These are phyloP conservation scores for Pholiota conissans DNA, from an alignment of 768 basidiomycete species.

Conservation along the genomic window DNA sequence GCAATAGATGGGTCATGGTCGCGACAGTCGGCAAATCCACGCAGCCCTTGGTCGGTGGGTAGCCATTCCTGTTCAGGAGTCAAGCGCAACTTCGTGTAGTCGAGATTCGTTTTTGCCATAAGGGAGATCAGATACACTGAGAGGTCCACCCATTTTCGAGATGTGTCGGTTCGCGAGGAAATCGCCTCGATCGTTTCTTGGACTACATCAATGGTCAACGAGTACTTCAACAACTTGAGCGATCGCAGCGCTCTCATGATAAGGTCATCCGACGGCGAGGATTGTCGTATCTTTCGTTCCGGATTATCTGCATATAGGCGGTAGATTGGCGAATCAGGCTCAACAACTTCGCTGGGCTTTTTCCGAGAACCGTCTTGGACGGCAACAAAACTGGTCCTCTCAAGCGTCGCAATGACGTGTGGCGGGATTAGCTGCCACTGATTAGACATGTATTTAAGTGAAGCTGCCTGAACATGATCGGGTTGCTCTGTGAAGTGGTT, in stretches of 20 bases:
- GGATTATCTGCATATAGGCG: conserved; percentile 22
- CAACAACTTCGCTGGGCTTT: conserved; percentile 27
- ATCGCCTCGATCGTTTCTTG: conserved; percentile 37
- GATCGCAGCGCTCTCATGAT: conserved; percentile 20
- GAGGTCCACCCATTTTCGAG: conserved; percentile 4
- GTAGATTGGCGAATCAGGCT: conserved; percentile 31
- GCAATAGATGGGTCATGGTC: conserved; percentile 16
- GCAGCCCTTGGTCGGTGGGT: conserved; percentile 36
- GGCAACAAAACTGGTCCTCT: conserved; percentile 26
- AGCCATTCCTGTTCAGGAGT: conserved; percentile 30
- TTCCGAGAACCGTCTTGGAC: conserved; percentile 17
- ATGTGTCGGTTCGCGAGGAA: conserved; percentile 13
- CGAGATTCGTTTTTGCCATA: conserved; percentile 15
- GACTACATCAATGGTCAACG: conserved; percentile 30
- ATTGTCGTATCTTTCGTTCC: conserved; percentile 12
- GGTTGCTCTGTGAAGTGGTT: conserved; percentile 30
- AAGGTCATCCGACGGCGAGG: neutral
- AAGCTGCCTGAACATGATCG: conserved; percentile 21
- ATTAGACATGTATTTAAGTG: conserved; percentile 28
- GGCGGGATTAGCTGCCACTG: conserved; percentile 24
- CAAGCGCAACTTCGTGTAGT: conserved; percentile 13
- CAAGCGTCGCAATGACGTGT: conserved; percentile 23
- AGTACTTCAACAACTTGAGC: conserved; percentile 27
- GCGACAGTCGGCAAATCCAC: conserved; percentile 27
- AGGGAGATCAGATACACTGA: conserved; percentile 12